Base-by-base conservation (phyloP, 2,329 filamentous ascomycete species). In the Corinectria fuckeliana region DNA sequence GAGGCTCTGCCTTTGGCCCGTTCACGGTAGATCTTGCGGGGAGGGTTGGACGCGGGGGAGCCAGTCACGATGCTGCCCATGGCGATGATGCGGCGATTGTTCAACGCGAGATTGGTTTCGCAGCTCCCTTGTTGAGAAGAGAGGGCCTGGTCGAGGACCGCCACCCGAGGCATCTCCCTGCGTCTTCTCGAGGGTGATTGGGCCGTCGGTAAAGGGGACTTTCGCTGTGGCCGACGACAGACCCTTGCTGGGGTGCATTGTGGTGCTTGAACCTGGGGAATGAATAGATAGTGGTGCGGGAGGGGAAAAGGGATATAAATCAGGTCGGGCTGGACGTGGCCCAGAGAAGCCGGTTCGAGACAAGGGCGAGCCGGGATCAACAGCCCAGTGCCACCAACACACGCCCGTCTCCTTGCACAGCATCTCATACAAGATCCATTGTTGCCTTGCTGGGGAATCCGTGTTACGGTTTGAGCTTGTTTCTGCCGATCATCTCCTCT, bases 1-100 rank as follows among this genome's bases (percentile, higher is more conserved):
- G 59, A 60, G 57, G n/a, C n/a, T n/a, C 42, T 8, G 34, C 36
- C 50, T 30, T 57, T 25, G 28, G 48, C 28, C 39, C 45, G 39
- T 57, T 51, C 25, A 23, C 56, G 61, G 65, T 49, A 69, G 67
- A 69, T 69, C 63, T 69, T 68, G 65, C 60, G 67, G 67, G 67
- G 67, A 14, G 11, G 7, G 26, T 8, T 7, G 26, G 26, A 16
- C n/a, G 32, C n/a, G 50, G 39, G 55, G 36, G 30, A 42, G 25
- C 41, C 50, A 54, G 58, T 54, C 38, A 36, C 49, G 49, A 28
- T 44, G 42, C 26, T 20, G 18, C 28, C 23, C 30, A 38, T 45
- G 42, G 42, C n/a, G 32, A 41, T 23, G 55, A 26, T 21, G 16
- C 7, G 39, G 20, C 20, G 10, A 14, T 23, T n/a, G n/a, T 6